Conservation (phyloP, 2,329 filamentous ascomycete species). For the Sphaerulina populicola region DNA sequence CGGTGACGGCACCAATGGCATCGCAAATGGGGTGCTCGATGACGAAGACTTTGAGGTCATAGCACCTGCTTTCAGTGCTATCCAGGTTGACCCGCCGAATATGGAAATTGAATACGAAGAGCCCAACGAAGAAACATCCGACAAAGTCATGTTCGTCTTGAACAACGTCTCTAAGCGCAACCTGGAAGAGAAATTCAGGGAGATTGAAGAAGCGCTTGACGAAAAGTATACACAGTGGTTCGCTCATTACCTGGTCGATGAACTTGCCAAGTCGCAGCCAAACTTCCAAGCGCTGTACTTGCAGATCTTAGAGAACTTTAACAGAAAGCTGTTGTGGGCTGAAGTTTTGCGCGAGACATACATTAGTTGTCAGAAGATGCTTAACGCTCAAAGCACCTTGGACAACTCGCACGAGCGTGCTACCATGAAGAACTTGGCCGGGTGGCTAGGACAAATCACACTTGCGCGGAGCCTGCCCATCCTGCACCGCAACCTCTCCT, state of each 20-base stretch:
- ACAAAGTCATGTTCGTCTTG: constrained; percentile 88
- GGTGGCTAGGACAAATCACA: constrained; percentile 88
- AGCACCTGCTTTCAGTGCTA: constrained; percentile 64
- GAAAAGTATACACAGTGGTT: constrained; percentile 92
- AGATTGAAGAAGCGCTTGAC: constrained; percentile 70
- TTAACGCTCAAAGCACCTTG: constrained; percentile 83
- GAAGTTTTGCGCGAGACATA: constrained; percentile 94
- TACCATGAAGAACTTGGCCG: constrained; percentile 85
- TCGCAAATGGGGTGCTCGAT: constrained; percentile 65
- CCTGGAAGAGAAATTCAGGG: constrained; percentile 70
- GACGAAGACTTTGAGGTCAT: constrained; percentile 55
- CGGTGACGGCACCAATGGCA: constrained; percentile 36
- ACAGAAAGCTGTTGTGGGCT: constrained; percentile 68
- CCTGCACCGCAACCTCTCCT: constrained; percentile 91
- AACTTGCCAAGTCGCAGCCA: constrained; percentile 92
- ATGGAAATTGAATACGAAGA: constrained; percentile 63
- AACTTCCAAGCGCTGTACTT: constrained; percentile 94
- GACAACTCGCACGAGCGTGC: constrained; percentile 74
- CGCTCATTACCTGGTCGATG: constrained; percentile 85
- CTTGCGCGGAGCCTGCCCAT: constrained; percentile 91
- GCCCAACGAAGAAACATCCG: constrained; percentile 74
- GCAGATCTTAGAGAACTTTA: constrained; percentile 74
- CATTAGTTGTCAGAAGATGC: constrained; percentile 70
- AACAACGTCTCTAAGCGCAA: constrained; percentile 95
- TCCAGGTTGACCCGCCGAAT: constrained; percentile 65